Percentiles rank a stretch among this genome's conserved stretches.
phyloP scores from a whole-genome alignment of 1,284 basidiomycete genomes.

The Trichosporon sp. region DNA sequence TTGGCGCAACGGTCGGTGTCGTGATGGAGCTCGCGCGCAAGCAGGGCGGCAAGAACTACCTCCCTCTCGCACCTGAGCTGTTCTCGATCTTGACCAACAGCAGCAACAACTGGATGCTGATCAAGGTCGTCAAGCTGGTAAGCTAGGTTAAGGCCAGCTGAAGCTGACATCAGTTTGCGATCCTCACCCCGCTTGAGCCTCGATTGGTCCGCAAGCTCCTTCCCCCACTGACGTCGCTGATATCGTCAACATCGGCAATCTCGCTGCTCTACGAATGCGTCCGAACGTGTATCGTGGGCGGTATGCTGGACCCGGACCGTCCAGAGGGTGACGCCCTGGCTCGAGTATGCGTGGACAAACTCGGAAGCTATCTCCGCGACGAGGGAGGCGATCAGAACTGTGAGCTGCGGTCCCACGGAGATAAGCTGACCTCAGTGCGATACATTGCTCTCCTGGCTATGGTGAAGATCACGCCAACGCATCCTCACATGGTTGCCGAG shows the following conservation, averaged over 20 bases:
- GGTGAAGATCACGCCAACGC: conserved; percentile 91
- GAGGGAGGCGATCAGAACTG: conserved; percentile 82
- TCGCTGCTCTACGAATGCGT: conserved; percentile 97
- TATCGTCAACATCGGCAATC: conserved; percentile 93
- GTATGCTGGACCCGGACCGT: conserved; percentile 81
- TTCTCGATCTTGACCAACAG: conserved; percentile 93
- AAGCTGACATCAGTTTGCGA: conserved; percentile 25
- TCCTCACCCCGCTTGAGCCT: conserved; percentile 78
- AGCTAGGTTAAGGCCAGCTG: too few species aligned
- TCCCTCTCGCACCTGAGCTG: conserved; percentile 84
- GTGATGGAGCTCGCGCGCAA: conserved; percentile 85
- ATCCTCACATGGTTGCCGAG: conserved; percentile 85
- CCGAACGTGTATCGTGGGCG: conserved; percentile 94
- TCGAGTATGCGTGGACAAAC: conserved; percentile 85
- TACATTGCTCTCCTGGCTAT: conserved; percentile 95
- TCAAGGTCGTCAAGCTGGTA: conserved; percentile 96
- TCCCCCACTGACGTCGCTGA: conserved; percentile 89
- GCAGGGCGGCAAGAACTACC: conserved; percentile 72
- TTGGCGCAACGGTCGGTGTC: conserved; percentile 89
- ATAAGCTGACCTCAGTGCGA: conserved; percentile 67
- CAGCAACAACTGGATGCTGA: conserved; percentile 99
- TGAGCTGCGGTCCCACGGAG: conserved; percentile 56
- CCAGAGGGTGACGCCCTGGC: conserved; percentile 76
- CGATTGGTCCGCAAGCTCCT: conserved; percentile 91
- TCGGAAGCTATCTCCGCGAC: conserved; percentile 88